Base-by-base conservation (phyloP, 1,139 yeast genomes). In the Debaryomycetaceae sp. region DNA sequence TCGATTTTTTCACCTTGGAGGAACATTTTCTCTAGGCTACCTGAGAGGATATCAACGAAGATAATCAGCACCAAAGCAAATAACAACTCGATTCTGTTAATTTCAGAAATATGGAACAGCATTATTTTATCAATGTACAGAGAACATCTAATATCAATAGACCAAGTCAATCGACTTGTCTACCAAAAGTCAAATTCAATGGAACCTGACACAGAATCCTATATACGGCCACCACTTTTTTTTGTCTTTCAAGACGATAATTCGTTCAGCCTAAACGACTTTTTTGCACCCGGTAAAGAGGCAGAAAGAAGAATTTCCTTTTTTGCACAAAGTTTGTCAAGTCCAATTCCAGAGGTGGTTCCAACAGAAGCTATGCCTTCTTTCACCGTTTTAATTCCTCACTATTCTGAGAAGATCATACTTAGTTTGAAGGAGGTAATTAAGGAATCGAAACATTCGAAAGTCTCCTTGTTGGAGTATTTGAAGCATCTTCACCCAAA, bases 1-100 rank as follows among this genome's bases (percentile, higher is more conserved):
- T 76, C 82, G 1, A 72, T 78, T 20, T 76, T 80, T 78, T 76
- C 82, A 6, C 83, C 83, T 0, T 78, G 83, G 83, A 68, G 79
- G 53, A 78, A 76, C 49, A 72, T 76, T 41, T 78, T 75, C 50
- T 67, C 78, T 2, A 59, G 80, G 36, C 56, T 78, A 14, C 83
- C 83, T 1, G 75, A 76, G 46, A 59, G 83, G 48, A 76, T 78
- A 9, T 63, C 66, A 41, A 70, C 79, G 7, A 77, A 77, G 46
- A 63, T 78, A 3, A 57, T 77, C 8, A 62, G 67, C 6, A 58
- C 67, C 7, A 55, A 68, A 5, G 56, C 56, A 22, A 66, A 66
- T 41, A 53, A 58, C 24, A 66, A 67, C 42, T 59, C 72, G 5
- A 72, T 72, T 43, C 53, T 53, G 13, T 56, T 75, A 51, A 73